These are phyloP conservation scores for Cephaloascus fragrans DNA, from an alignment of 805 yeast genomes.

Conservation along the genomic window DNA sequence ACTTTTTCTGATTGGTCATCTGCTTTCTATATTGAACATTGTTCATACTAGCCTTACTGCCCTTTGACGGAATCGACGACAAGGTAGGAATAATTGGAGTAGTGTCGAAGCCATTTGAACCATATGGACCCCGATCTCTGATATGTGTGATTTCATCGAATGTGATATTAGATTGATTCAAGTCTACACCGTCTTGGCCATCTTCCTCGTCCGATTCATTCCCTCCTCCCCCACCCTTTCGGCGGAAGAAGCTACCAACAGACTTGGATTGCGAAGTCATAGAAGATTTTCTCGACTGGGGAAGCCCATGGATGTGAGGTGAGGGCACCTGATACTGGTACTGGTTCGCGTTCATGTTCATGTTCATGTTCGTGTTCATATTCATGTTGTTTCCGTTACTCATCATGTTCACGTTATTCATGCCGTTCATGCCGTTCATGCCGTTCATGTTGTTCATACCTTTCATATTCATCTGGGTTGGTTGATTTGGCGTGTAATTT, in stretches of 20 bases:
- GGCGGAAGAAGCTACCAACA: slow-evolving; percentile 30
- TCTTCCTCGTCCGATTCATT: slow-evolving; percentile 25
- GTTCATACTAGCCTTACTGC: slow-evolving; percentile 25
- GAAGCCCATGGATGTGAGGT: slow-evolving; percentile 2
- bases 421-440: too few species aligned
- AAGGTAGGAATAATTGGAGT: slow-evolving; percentile 72
- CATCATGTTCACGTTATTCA: too few species aligned
- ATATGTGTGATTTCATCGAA: slow-evolving; percentile 57
- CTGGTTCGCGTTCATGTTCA: too few species aligned
- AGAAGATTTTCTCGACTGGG: slow-evolving; percentile 21
- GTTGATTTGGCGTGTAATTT: neutral
- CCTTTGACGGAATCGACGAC: too few species aligned
- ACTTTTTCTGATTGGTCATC: slow-evolving; percentile 57
- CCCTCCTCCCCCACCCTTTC: slow-evolving; percentile 20
- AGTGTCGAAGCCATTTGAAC: slow-evolving; percentile 37
- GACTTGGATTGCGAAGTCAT: slow-evolving; percentile 26
- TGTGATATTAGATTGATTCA: slow-evolving; percentile 33
- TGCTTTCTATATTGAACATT: slow-evolving; percentile 62
- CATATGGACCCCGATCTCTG: slow-evolving; percentile 60
- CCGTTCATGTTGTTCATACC: slow-evolving; percentile 1
- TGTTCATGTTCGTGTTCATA: too few species aligned
- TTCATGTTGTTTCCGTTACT: too few species aligned
- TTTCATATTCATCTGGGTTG: neutral
- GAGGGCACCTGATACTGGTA: slow-evolving; percentile 1
- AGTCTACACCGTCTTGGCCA: slow-evolving; percentile 25